These are phyloP conservation scores for sunflower (Helianthus annuus) DNA, from an alignment of 129 eudicot species.

Conservation along the genomic window DNA sequence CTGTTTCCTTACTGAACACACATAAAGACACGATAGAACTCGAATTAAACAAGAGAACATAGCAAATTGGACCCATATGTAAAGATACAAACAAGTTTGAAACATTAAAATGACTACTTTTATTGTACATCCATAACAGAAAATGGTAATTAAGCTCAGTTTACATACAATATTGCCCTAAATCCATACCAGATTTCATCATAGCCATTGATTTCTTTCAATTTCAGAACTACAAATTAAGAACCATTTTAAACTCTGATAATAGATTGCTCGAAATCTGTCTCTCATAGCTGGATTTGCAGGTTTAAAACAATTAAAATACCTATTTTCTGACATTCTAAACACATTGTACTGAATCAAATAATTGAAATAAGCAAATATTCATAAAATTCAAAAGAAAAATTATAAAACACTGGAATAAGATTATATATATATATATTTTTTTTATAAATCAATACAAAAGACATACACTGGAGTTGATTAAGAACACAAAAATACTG, in stretches of 20 bases:
- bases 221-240: conserved; percentile 16
- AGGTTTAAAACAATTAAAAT: conserved; percentile 23
- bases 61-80: neutral
- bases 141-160: conserved; percentile 4
- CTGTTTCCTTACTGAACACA: conserved; percentile 21
- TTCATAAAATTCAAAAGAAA: neutral
- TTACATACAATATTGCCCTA: conserved; percentile 10
- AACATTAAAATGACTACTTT: conserved; percentile 13
- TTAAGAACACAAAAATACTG: conserved; percentile 12
- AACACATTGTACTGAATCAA: conserved; percentile 21
- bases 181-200: conserved; percentile 30
- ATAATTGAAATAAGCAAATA: neutral
- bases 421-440: neutral
- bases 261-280: neutral
- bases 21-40: neutral
- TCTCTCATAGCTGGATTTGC: conserved; percentile 11
- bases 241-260: conserved; percentile 17
- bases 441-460: neutral
- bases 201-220: conserved; percentile 33
- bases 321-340: conserved; percentile 53
- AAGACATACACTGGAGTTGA: conserved; percentile 6
- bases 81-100: neutral
- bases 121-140: conserved; percentile 1
- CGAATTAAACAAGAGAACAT: neutral
- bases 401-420: neutral